Evolutionary conservation across 2,329 filamentous ascomycete species (phyloP), one percentile per base, ranked within the genome.

Genomic region (Rhinocladiella mackenziei): DNA sequence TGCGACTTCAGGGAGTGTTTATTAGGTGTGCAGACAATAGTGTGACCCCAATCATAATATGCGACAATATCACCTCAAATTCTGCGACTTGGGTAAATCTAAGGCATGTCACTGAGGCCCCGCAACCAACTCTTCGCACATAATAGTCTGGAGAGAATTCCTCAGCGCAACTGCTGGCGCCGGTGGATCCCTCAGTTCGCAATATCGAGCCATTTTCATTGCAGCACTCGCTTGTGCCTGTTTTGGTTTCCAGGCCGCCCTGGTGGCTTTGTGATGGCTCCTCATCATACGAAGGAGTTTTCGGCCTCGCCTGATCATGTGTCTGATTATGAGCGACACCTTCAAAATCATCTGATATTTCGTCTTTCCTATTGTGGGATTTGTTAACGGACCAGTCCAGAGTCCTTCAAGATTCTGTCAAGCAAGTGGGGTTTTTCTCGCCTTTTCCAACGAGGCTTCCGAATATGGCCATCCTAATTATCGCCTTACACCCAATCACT

Each of bases 301-400:
- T 62, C 77, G 85, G 33, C 83, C 89, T 61, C 79, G 83, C 51
- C 73, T 91, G 42, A 83, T 91, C 45, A 79, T 89, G 73, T 65
- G 88, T 28, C 69, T 89, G 10, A 80, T 91, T 34, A 73, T 80
- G 49, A 83, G 82, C 55, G 84, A 89, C 62, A 75, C 85, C 59
- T 76, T 82, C 63, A 85, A 86, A 62, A 76, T 80, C 2, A 59
- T 80, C 2, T 86, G 80, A 76, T 80, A 83, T 50, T 72, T 87
- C 50, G 63, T 85, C 30, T 83, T 81, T 53, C 76, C 83, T 0
- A 66, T 78, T 2, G 73, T 80, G 14, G 75, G 76, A 14, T 73
- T 88, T 23, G 60, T 63, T 1, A 61, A 62, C 3, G 77, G 78
- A 2, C 68, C 64, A 0, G 66, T 84, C 41, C 43, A 56, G 7